Base-by-base conservation (phyloP, 108 stramenopile species). In the Nitzschia inconspicua region DNA sequence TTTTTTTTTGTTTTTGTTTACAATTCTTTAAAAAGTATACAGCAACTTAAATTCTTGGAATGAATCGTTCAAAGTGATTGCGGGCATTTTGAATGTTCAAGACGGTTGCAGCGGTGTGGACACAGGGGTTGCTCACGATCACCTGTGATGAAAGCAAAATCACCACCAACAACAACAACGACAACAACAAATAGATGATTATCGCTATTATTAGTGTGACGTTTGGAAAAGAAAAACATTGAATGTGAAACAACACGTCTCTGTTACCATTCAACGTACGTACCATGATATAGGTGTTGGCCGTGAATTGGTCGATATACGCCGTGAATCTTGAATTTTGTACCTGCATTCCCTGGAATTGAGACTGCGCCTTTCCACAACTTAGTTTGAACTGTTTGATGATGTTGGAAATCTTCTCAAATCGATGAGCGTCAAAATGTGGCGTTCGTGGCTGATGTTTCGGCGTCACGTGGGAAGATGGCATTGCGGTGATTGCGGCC, bases 371-470 rank as follows among this genome's bases (percentile, higher is more conserved):
- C 77, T 98, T 98, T 55, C 89, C 89, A 62, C 97, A 98, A 66
- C 78, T 78, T 23, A 98, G 84, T 65, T n/a, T n/a, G 88, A 99
- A 97, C 65, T 99, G 98, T 72, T 99, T 99, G 71, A 99, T 90
- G 81, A 99, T 99, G 62, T 99, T 99, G 75, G 89, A 91, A 40
- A 99, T 97, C 67, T 98, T 98, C 87, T 99, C 98, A 85, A 95
- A 97, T 22, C 98, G 93, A 66, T 99, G 98, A n/a, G 86, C 79
- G 72, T 99, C 98, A 66, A 89, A 81, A 64, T 97, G 94, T 16
- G 73, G 72, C n/a, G 78, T 85, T 24, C 79, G 56, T 14, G 51
- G 22, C 16, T 22, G 31, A 26, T 63, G 68, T n/a, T 34, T 47
- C 28, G 42, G 18, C 16, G 40, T 24, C 18, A 31, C 28, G 36